These are phyloP conservation scores for Colletotrichum zoysiae DNA, from an alignment of 2,329 filamentous ascomycete species.

Conservation along the genomic window DNA sequence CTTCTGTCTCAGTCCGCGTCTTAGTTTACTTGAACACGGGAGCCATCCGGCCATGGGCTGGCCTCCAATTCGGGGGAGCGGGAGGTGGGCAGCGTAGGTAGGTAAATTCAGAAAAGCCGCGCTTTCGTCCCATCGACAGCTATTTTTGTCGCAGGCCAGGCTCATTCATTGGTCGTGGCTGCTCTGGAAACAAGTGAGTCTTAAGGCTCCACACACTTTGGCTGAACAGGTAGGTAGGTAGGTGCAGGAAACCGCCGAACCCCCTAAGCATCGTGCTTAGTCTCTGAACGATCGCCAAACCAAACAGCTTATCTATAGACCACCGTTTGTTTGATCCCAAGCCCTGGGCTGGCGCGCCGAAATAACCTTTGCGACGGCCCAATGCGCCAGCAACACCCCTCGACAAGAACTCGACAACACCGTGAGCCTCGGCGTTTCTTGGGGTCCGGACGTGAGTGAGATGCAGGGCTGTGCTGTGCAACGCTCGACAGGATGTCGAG, in stretches of 20 bases:
- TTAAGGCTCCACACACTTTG: slow-evolving; percentile 14
- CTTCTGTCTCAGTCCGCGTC: neutral
- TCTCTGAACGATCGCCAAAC: slow-evolving; percentile 20
- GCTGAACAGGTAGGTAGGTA: slow-evolving; percentile 2
- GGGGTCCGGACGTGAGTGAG: neutral
- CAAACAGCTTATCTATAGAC: slow-evolving; percentile 20
- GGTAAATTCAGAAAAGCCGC: slow-evolving; percentile 8
- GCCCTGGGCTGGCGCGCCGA: slow-evolving; percentile 18
- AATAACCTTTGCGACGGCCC: slow-evolving; percentile 33
- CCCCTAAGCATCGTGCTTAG: slow-evolving; percentile 29
- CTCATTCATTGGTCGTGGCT: slow-evolving; percentile 23
- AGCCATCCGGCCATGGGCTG: slow-evolving; percentile 21
- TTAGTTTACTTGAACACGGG: slow-evolving; percentile 12
- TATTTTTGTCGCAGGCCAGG: slow-evolving; percentile 33
- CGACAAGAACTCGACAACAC: slow-evolving; percentile 1
- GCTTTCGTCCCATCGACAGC: slow-evolving; percentile 35
- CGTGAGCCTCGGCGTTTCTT: neutral
- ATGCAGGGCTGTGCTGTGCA: neutral
- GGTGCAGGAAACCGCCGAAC: slow-evolving; percentile 37
- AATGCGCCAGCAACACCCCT: slow-evolving; percentile 28
- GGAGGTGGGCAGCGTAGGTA: neutral
- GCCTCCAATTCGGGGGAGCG: slow-evolving; percentile 7
- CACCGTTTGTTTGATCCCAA: slow-evolving; percentile 42
- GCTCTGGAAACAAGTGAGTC: slow-evolving; percentile 17
- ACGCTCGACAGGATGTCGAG: neutral